Evolutionary conservation across 495 filamentous ascomycete species (phyloP).

Genomic region (Terfezia claveryi): DNA sequence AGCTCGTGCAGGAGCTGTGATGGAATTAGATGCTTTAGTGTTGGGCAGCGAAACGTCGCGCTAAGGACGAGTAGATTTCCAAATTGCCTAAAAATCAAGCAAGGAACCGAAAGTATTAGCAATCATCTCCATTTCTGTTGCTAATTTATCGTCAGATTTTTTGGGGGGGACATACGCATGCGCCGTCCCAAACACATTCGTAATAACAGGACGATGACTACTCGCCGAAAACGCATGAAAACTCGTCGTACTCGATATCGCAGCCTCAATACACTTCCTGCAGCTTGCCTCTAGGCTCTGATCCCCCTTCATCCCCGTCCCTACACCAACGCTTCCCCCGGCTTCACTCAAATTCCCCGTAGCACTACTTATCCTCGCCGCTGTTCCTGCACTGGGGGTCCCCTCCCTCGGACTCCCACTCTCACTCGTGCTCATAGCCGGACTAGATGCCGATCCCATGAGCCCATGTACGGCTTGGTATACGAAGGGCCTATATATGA

Average conservation of each 20-base stretch:
- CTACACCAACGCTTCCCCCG: too few relatives aligned
- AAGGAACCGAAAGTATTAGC: too few relatives aligned
- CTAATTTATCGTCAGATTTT: neutral
- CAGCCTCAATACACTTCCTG: constrained; percentile 41
- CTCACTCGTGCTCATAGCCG: constrained; percentile 1
- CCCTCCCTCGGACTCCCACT: constrained; percentile 16
- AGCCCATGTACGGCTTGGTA: constrained; percentile 37
- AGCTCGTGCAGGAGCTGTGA: constrained; percentile 7
- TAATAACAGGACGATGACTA: constrained; percentile 51
- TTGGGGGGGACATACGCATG: constrained; percentile 57
- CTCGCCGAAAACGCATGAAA: constrained; percentile 46
- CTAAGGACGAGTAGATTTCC: constrained; percentile 80
- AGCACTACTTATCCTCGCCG: neutral
- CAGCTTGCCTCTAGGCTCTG: constrained; percentile 23
- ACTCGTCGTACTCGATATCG: constrained; percentile 64
- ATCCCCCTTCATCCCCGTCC: neutral
- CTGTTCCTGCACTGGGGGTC: neutral
- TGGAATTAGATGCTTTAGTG: constrained; percentile 9
- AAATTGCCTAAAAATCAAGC: constrained; percentile 48
- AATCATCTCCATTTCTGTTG: too few relatives aligned
- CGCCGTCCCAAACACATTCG: constrained; percentile 85
- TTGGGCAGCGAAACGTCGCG: constrained; percentile 36
- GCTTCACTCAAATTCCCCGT: too few relatives aligned
- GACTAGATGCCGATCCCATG: neutral
- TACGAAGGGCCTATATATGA: constrained; percentile 70